Base-by-base conservation (phyloP, 139 green algal genomes). In the Parachlorella kessleri region DNA sequence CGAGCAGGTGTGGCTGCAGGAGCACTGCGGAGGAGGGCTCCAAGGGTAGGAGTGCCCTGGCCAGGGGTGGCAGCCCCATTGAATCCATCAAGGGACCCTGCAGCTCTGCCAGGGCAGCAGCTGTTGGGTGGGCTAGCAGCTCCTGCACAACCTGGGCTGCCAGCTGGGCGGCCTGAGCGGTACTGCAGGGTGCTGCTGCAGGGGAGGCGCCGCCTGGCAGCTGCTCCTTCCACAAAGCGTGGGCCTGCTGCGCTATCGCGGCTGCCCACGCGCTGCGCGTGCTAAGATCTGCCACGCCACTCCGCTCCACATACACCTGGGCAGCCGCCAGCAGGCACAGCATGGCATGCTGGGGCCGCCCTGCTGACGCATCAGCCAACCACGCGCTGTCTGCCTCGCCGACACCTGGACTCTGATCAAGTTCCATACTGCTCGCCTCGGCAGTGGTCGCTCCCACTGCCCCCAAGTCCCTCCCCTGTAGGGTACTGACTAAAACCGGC, bases 221-320 rank as follows among this genome's bases (percentile, higher is more conserved):
- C 36, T 66, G 40, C 48, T 68, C 78, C 75, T n/a, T n/a, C n/a
- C n/a, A n/a, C n/a, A n/a, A n/a, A n/a, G n/a, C n/a, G n/a, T n/a
- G n/a, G n/a, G 83, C 73, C 72, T 87, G 71, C 7, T 1, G 23
- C 30, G 69, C 33, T 4, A 83, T 23, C 70, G 67, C 42, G 18
- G 28, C n/a, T 53, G 75, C 28, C 68, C 32, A 21, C 3, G 23
- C 35, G 48, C 74, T 42, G 6, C 26, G 26, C 8, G 8, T 68
- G 23, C 24, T 21, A 14, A 33, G 24, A 70, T 81, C 80, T 2
- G 55, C 28, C 21, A 4, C 21, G 1, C 55, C 68, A 9, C 75
- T 76, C 23, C 82, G 84, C 82, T 89, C 76, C 39, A 77, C 81
- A 65, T 84, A 79, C 64, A 85, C 84, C 38, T 55, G 73, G 36